Evolutionary conservation across 2,329 filamentous ascomycete genomes (phyloP).

Genomic region (Ophiostoma himal-ulmi): DNA sequence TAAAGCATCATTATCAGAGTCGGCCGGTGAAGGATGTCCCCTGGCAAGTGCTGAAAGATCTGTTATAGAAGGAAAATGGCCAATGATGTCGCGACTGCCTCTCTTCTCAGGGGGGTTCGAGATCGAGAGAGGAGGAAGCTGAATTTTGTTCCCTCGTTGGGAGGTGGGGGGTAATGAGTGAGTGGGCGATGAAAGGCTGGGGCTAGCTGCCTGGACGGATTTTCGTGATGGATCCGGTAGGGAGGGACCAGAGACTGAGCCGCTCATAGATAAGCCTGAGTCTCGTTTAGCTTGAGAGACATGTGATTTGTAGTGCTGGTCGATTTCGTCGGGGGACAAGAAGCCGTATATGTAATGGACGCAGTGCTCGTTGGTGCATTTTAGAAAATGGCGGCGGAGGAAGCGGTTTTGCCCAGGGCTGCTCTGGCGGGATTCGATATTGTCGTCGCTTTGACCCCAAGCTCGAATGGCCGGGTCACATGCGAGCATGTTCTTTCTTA

Average conservation of each 20-base stretch:
- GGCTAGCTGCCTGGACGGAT: slow-evolving; percentile 29
- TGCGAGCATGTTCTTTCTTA: slow-evolving; percentile 46
- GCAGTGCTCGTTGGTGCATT: slow-evolving; percentile 51
- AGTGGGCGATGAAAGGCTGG: slow-evolving; percentile 36
- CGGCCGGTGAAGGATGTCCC: slow-evolving; percentile 26
- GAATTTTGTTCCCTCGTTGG: slow-evolving; percentile 30
- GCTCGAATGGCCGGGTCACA: slow-evolving; percentile 45
- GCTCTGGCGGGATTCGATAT: slow-evolving; percentile 27
- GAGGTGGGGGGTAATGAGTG: slow-evolving; percentile 34
- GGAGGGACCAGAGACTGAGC: slow-evolving; percentile 27
- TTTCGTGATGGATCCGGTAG: not conserved
- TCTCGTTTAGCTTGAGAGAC: slow-evolving; percentile 39
- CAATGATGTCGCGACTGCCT: slow-evolving; percentile 40
- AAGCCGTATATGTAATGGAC: slow-evolving; percentile 56
- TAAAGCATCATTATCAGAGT: slow-evolving; percentile 46
- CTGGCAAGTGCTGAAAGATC: slow-evolving; percentile 33
- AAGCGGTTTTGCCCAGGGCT: slow-evolving; percentile 26
- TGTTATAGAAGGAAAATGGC: slow-evolving; percentile 38
- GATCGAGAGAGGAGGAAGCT: slow-evolving; percentile 35
- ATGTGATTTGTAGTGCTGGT: slow-evolving; percentile 46
- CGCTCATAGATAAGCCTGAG: slow-evolving; percentile 40
- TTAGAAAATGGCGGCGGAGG: slow-evolving; percentile 32
- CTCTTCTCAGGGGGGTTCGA: slow-evolving; percentile 33
- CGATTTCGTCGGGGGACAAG: slow-evolving; percentile 44
- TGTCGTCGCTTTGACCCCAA: slow-evolving; percentile 36